phyloP scores from a whole-genome alignment of 495 filamentous ascomycete species.

The Hyaloscypha finlandica region DNA sequence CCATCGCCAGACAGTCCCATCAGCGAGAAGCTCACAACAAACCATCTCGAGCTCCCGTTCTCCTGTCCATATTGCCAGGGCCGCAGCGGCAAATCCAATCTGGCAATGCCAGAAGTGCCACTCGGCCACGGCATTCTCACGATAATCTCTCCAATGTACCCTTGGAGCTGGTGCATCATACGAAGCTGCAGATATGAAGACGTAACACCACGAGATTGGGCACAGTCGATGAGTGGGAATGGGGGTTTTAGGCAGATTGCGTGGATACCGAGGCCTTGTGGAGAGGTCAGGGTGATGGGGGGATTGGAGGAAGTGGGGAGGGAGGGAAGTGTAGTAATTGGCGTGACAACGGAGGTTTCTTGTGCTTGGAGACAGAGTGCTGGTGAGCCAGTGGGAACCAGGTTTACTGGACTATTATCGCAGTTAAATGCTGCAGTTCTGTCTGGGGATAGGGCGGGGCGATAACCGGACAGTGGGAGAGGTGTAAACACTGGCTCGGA shows the following conservation, averaged over 20 bases:
- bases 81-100: background rate
- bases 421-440: constrained; percentile 14
- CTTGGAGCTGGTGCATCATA: constrained; percentile 8
- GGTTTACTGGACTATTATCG: constrained; percentile 15
- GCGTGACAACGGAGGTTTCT: background rate
- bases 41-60: background rate
- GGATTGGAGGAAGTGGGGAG: background rate
- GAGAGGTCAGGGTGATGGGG: background rate
- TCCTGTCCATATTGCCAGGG: background rate
- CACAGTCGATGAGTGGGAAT: background rate
- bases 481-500: background rate
- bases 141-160: background rate
- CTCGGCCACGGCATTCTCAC: background rate
- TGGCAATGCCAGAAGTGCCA: background rate
- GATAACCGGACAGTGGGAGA: background rate
- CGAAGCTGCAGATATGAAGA: constrained; percentile 1
- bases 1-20: background rate
- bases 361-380: constrained; percentile 17
- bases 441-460: background rate
- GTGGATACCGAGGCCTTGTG: constrained; percentile 26
- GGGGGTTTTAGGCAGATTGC: constrained; percentile 14
- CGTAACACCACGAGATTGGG: constrained; percentile 13
- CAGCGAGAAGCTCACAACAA: background rate
- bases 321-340: background rate
- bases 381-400: background rate